Evolutionary conservation across 768 basidiomycete species (phyloP).

Genomic region (Coprinopsis marcescibilis): DNA sequence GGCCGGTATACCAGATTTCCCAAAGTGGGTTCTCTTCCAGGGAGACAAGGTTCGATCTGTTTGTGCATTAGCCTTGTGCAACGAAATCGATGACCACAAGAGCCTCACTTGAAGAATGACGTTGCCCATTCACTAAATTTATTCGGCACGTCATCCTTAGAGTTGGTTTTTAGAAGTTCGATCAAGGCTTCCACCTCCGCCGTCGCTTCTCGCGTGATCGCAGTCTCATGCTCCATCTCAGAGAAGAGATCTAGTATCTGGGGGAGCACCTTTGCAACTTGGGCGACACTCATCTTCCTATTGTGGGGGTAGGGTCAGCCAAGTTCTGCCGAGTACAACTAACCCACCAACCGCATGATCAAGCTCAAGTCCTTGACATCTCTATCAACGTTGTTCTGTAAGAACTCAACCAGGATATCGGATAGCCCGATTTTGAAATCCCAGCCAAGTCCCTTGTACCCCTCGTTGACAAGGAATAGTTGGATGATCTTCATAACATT

Average conservation of each 20-base stretch:
- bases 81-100: not conserved
- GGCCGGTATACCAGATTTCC: slow-evolving; percentile 72
- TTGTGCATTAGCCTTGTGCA: not conserved
- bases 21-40: slow-evolving; percentile 52
- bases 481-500: slow-evolving; percentile 39
- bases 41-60: slow-evolving; percentile 6
- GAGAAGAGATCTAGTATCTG: not conserved
- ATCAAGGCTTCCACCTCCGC: not conserved
- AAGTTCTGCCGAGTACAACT: not conserved
- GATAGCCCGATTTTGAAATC: slow-evolving; percentile 13
- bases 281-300: slow-evolving; percentile 34
- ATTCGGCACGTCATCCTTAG: not conserved
- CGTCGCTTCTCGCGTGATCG: not conserved
- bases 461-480: slow-evolving; percentile 35
- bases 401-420: slow-evolving; percentile 36
- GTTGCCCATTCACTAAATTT: slow-evolving; percentile 1
- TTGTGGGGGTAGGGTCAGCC: not conserved
- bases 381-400: slow-evolving; percentile 38
- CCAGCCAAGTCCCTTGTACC: slow-evolving; percentile 36
- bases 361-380: slow-evolving; percentile 40
- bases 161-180: not conserved
- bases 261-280: slow-evolving; percentile 20
- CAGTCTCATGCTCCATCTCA: not conserved
- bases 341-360: slow-evolving; percentile 40
- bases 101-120: not conserved